Percentiles rank a stretch among this genome's conserved stretches.
These are phyloP conservation scores for Eucalyptus erythrocorys DNA, from an alignment of 345 rosid genomes.

Conservation along the genomic window DNA sequence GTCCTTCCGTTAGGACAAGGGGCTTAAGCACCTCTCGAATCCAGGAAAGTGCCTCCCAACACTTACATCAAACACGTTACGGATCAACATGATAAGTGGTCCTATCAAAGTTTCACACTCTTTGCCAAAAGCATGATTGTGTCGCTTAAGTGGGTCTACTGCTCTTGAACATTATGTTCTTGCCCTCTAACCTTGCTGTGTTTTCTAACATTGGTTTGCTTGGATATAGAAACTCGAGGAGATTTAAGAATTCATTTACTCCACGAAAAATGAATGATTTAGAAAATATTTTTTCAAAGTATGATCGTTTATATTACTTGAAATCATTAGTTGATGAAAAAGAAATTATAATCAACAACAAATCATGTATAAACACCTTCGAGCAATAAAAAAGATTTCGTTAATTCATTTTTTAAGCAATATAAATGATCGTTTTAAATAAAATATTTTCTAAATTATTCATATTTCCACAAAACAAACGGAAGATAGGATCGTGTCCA, in stretches of 20 bases:
- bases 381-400: too few species aligned
- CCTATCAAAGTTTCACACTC: not conserved
- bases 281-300: not conserved
- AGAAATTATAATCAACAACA: not conserved
- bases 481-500: not conserved
- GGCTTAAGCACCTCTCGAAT: not conserved
- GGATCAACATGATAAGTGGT: not conserved
- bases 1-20: not conserved
- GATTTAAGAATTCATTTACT: not conserved
- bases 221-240: not conserved
- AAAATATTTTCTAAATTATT: not conserved
- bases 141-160: not conserved
- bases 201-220: not conserved
- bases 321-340: not conserved
- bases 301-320: not conserved
- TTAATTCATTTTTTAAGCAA: not conserved
- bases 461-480: not conserved
- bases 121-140: not conserved
- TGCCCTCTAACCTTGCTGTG: not conserved
- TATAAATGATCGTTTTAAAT: not conserved
- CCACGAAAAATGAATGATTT: not conserved
- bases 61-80: not conserved
- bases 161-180: not conserved
- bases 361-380: not conserved
- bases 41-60: not conserved